Percentiles rank a stretch among this genome's conserved stretches.
Evolutionary conservation across 108 stramenopile species (phyloP).

Genomic region (Cyclotella choctawhatcheeana): DNA sequence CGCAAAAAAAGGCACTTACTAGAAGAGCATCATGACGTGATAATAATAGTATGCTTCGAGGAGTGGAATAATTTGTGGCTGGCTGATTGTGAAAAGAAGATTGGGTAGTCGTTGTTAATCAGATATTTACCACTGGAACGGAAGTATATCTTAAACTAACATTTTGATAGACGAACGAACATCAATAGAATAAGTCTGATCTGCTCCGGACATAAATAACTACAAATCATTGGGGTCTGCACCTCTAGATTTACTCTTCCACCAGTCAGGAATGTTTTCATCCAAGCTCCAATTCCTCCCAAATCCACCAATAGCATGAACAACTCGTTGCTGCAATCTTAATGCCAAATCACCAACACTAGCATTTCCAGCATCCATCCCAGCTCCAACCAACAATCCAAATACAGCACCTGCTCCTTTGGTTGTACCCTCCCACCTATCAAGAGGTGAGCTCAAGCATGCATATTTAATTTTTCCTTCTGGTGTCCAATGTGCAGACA

Average conservation of each 20-base stretch:
- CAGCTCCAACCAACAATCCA: conserved; percentile 42
- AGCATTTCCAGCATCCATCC: conserved; percentile 20
- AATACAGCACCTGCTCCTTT: conserved; percentile 47
- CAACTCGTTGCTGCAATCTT: conserved; percentile 44
- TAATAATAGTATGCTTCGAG: no score
- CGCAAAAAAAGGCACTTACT: no score
- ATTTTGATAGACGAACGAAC: no score
- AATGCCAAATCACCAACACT: conserved; percentile 45
- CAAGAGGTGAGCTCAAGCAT: conserved; percentile 30
- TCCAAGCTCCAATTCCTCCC: conserved; percentile 52
- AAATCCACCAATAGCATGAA: conserved; percentile 29
- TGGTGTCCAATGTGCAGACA: conserved; percentile 46
- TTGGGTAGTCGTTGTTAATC: no score
- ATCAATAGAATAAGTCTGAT: no score
- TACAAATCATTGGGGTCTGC: conserved; percentile 50
- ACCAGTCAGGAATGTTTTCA: conserved; percentile 65
- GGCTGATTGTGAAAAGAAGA: no score
- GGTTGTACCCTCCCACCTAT: conserved; percentile 57
- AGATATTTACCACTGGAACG: no score
- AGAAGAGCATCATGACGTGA: no score
- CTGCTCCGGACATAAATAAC: not conserved
- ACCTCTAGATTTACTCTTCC: conserved; percentile 56
- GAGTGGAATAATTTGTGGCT: no score
- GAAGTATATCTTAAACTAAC: no score
- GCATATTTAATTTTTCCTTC: conserved; percentile 50